Conservation (phyloP, 1,284 basidiomycete species). For the Ceratobasidium sp. region DNA sequence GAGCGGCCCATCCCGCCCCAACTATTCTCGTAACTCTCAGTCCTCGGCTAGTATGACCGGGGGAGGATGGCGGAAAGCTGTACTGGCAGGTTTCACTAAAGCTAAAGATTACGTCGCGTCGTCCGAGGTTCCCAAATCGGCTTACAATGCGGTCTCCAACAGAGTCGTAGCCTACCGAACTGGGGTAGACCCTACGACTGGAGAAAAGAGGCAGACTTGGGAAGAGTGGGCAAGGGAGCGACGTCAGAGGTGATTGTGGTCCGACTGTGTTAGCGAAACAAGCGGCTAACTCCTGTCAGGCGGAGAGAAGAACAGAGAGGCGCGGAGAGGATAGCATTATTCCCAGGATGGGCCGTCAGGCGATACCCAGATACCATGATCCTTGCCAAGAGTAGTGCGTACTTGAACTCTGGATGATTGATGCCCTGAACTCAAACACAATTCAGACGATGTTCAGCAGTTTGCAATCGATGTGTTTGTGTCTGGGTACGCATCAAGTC, state of each 20-base stretch:
- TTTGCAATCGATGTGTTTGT: conserved; percentile 78
- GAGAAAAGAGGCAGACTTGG: conserved; percentile 42
- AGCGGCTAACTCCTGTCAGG: conserved; percentile 19
- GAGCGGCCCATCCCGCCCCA: conserved; percentile 17
- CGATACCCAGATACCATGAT: conserved; percentile 23
- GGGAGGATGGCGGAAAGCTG: conserved; percentile 24
- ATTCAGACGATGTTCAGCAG: conserved; percentile 42
- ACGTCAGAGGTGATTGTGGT: conserved; percentile 15
- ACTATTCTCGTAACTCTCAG: not conserved
- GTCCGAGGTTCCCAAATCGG: conserved; percentile 33
- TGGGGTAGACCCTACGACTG: conserved; percentile 27
- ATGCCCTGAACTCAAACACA: not conserved
- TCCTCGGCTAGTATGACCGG: conserved; percentile 1
- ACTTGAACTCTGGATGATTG: not conserved
- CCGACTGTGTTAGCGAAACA: not conserved
- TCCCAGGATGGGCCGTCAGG: conserved; percentile 45
- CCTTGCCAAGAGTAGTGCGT: conserved; percentile 2
- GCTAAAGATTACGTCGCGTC: conserved; percentile 35
- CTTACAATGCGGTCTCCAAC: conserved; percentile 35
- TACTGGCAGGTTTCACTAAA: conserved; percentile 1
- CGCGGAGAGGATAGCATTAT: conserved; percentile 48
- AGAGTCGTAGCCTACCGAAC: conserved; percentile 27
- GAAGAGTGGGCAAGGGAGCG: conserved; percentile 44
- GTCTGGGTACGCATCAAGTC: conserved; percentile 76
- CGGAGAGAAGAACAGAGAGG: conserved; percentile 50